Evolutionary conservation across 176 grass and related monocot genomes (phyloP).

Genomic region (Pharus latifolius): DNA sequence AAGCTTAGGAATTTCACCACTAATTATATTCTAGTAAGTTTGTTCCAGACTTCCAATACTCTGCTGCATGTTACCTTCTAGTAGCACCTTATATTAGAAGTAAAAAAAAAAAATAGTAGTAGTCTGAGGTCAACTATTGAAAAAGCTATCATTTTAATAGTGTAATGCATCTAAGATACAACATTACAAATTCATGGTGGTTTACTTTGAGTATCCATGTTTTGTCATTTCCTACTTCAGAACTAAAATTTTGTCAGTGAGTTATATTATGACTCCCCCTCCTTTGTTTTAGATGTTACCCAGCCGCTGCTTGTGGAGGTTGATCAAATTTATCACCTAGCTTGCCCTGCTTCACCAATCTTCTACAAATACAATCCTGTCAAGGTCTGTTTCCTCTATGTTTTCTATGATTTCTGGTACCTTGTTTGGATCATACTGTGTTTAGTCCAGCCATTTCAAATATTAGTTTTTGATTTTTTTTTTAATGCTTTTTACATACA

Average conservation of each 20-base stretch:
- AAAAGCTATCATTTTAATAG: too few species aligned
- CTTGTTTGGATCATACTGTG: too few species aligned
- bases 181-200: too few species aligned
- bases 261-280: neutral
- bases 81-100: too few species aligned
- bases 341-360: slow-evolving; percentile 98
- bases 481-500: neutral
- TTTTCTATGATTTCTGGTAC: neutral
- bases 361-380: slow-evolving; percentile 99
- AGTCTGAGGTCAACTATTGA: too few species aligned
- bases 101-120: too few species aligned
- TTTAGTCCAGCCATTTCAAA: neutral
- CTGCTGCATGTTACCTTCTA: too few species aligned
- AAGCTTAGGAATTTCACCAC: too few species aligned
- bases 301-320: slow-evolving; percentile 88
- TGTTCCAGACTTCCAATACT: too few species aligned
- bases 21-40: too few species aligned
- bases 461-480: neutral
- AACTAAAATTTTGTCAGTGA: neutral
- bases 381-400: slow-evolving; percentile 50
- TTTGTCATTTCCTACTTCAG: neutral
- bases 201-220: too few species aligned
- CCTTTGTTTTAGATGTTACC: slow-evolving; percentile 67
- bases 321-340: slow-evolving; percentile 99
- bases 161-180: too few species aligned